A percentile compares a stretch with the other conserved stretches of the same genome.
These are phyloP conservation scores for Geotrichum fermentans DNA, from an alignment of 1,139 yeast genomes.

Conservation along the genomic window DNA sequence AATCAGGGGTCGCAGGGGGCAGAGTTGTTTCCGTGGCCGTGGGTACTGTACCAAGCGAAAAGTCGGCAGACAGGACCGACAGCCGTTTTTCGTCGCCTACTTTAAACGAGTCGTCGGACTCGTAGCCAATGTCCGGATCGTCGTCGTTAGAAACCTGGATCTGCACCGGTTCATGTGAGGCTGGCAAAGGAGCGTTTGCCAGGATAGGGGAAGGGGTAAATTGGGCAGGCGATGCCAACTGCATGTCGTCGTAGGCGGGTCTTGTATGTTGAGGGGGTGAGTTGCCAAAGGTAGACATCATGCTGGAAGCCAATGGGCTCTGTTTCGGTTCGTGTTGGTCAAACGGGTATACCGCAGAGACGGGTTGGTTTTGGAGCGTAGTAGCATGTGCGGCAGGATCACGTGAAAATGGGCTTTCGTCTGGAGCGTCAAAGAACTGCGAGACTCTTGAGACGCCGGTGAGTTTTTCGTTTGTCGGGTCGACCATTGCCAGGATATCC, in stretches of 20 bases:
- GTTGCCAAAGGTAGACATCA: slow-evolving; percentile 19
- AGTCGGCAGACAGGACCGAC: slow-evolving; percentile 10
- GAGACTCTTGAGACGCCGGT: slow-evolving; percentile 19
- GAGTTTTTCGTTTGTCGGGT: slow-evolving; percentile 20
- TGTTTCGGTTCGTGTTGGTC: slow-evolving; percentile 14
- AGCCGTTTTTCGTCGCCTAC: slow-evolving; percentile 17
- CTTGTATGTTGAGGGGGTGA: neutral
- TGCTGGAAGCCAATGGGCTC: slow-evolving; percentile 20
- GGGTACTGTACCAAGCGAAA: no score
- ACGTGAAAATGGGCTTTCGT: neutral
- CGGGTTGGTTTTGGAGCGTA: no score
- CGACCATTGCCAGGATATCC: slow-evolving; percentile 20
- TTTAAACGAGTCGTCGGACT: slow-evolving; percentile 20
- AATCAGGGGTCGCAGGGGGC: no score
- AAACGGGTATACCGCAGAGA: no score
- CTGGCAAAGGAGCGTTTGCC: no score
- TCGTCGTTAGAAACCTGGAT: slow-evolving; percentile 3
- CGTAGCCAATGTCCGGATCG: slow-evolving; percentile 11
- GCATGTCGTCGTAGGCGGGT: neutral
- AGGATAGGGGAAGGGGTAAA: neutral
- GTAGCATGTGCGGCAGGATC: neutral
- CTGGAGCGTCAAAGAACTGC: slow-evolving; percentile 11
- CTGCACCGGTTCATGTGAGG: neutral
- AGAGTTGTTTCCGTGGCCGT: no score
- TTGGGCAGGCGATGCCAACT: neutral